Conservation (phyloP, 345 rosid genomes). For the Iberis pinnata region DNA sequence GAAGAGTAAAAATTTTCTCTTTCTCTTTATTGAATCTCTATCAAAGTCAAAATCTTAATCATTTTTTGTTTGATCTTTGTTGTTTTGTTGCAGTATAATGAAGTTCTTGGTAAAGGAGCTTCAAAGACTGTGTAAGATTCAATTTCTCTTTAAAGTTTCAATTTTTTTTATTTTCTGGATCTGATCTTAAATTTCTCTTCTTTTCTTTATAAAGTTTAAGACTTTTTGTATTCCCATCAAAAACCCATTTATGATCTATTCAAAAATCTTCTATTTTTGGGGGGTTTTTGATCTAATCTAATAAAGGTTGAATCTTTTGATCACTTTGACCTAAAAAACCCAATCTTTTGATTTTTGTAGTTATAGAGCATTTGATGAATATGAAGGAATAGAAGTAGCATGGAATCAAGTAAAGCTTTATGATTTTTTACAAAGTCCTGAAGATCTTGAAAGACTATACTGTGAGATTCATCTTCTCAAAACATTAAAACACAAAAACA, state of each 20-base stretch:
- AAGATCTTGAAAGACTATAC: slow-evolving; percentile 79
- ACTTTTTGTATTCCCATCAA: slow-evolving; percentile 7
- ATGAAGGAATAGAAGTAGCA: slow-evolving; percentile 95
- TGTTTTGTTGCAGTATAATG: slow-evolving; percentile 63
- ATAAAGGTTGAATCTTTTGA: neutral
- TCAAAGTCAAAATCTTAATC: slow-evolving; percentile 12
- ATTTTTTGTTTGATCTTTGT: slow-evolving; percentile 8
- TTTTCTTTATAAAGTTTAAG: slow-evolving; percentile 17
- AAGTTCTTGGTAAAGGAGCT: slow-evolving; percentile 98
- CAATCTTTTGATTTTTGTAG: slow-evolving; percentile 37
- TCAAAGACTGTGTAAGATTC: slow-evolving; percentile 81
- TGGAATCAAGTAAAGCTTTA: slow-evolving; percentile 90
- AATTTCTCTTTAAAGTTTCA: slow-evolving; percentile 4
- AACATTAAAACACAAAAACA: slow-evolving; percentile 84
- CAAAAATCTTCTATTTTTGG: neutral
- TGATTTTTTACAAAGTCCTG: slow-evolving; percentile 74
- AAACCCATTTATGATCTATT: slow-evolving; percentile 17
- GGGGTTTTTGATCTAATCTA: neutral
- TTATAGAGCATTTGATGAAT: slow-evolving; percentile 88
- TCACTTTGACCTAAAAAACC: no score
- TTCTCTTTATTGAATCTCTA: slow-evolving; percentile 9
- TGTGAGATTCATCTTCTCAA: slow-evolving; percentile 91
- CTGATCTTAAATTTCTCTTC: slow-evolving; percentile 12
- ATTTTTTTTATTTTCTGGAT: slow-evolving; percentile 13
- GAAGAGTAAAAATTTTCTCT: slow-evolving; percentile 46